These are phyloP conservation scores for Aureobasidium namibiae DNA, from an alignment of 2,329 filamentous ascomycete genomes.

Conservation along the genomic window DNA sequence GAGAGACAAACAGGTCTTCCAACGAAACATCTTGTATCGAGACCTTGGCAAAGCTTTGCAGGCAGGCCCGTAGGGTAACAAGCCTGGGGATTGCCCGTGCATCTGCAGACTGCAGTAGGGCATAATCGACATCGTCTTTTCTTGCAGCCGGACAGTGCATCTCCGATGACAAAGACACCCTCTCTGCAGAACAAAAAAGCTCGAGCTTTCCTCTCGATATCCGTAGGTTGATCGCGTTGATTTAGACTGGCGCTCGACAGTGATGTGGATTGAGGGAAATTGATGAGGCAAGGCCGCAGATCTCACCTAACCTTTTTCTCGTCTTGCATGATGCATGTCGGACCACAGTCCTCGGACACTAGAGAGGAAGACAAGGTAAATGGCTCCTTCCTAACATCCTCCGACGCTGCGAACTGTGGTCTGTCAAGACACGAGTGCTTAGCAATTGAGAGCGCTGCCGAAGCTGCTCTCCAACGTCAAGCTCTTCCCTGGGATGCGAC, in stretches of 20 bases:
- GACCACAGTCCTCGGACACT: neutral
- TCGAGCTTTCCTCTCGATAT: neutral
- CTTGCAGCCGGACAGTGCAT: neutral
- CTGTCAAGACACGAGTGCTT: too few species aligned
- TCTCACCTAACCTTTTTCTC: neutral
- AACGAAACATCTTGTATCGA: neutral
- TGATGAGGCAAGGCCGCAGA: neutral
- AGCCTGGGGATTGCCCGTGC: neutral
- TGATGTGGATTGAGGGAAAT: neutral
- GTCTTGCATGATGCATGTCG: neutral
- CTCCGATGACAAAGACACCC: neutral
- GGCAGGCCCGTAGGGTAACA: neutral
- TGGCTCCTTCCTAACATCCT: neutral
- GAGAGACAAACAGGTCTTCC: neutral
- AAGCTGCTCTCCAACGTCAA: neutral
- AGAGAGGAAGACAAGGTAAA: neutral
- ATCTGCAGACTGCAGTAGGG: slow-evolving; percentile 1
- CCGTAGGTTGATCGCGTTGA: neutral
- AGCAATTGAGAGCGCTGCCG: neutral
- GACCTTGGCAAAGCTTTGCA: neutral
- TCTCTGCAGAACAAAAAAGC: neutral
- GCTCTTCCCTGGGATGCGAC: neutral
- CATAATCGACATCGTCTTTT: neutral
- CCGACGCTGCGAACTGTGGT: neutral
- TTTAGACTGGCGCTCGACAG: neutral